Evolutionary conservation across 1,139 yeast genomes (phyloP).

Genomic region (Magnusiomyces paraingens): DNA sequence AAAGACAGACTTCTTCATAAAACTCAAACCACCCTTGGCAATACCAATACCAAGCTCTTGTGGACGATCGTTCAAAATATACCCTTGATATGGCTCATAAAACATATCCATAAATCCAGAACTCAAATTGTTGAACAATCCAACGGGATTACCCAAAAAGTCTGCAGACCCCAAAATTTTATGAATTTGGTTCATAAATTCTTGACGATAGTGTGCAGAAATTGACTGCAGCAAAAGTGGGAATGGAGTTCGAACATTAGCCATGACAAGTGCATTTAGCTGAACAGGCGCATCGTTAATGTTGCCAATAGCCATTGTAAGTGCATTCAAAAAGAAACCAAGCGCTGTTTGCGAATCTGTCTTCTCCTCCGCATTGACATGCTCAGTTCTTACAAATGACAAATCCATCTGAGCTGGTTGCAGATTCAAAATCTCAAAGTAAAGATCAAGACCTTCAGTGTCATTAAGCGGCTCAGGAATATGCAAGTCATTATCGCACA

Average conservation of each 20-base stretch:
- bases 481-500: slow-evolving; percentile 57
- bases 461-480: slow-evolving; percentile 66
- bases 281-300: slow-evolving; percentile 95
- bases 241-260: slow-evolving; percentile 80
- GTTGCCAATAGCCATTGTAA: slow-evolving; percentile 96
- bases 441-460: slow-evolving; percentile 64
- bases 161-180: slow-evolving; percentile 95
- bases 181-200: slow-evolving; percentile 85
- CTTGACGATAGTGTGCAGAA: slow-evolving; percentile 84
- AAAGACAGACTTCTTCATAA: slow-evolving; percentile 88
- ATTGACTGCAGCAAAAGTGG: slow-evolving; percentile 68
- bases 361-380: slow-evolving; percentile 55
- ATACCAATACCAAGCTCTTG: slow-evolving; percentile 92
- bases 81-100: slow-evolving; percentile 96
- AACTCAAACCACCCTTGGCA: slow-evolving; percentile 93
- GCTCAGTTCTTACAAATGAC: slow-evolving; percentile 88
- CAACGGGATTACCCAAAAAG: slow-evolving; percentile 94
- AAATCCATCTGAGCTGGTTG: slow-evolving; percentile 87
- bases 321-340: slow-evolving; percentile 66
- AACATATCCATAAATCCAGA: slow-evolving; percentile 95
- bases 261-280: slow-evolving; percentile 78
- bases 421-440: slow-evolving; percentile 85
- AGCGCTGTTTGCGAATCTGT: slow-evolving; percentile 51
- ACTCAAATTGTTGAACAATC: slow-evolving; percentile 83
- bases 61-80: slow-evolving; percentile 87